A percentile compares a stretch with the other conserved stretches of the same genome.
Evolutionary conservation across 1,284 basidiomycete genomes (phyloP).

Genomic region (Porphyrellus sp.): DNA sequence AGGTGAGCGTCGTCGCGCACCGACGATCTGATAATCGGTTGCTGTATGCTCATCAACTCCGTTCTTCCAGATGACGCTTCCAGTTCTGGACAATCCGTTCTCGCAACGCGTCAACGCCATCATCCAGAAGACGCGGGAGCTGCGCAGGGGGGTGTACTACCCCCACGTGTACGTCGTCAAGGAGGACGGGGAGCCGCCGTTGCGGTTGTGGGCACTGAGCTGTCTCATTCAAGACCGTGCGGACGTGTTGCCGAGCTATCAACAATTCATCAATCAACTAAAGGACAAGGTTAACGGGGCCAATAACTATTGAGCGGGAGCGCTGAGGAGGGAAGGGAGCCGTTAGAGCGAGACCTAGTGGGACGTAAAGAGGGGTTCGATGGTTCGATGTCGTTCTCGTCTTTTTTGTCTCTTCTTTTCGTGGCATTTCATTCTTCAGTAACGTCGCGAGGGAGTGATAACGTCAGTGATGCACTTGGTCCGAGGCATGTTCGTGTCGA

Average conservation of each 20-base stretch:
- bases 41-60: conserved; percentile 5
- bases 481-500: too few relatives aligned
- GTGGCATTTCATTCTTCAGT: not conserved
- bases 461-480: too few relatives aligned
- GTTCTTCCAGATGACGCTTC: conserved; percentile 69
- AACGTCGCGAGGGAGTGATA: not conserved
- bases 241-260: conserved; percentile 92
- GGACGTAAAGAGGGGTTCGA: not conserved
- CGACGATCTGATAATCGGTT: not conserved
- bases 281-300: conserved; percentile 64
- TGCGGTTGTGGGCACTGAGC: conserved; percentile 93
- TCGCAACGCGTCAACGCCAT: conserved; percentile 91
- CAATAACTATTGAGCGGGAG: conserved; percentile 32
- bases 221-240: conserved; percentile 94
- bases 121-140: conserved; percentile 88
- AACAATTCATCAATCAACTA: conserved; percentile 82
- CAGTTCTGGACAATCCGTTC: conserved; percentile 88
- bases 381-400: not conserved
- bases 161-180: conserved; percentile 98
- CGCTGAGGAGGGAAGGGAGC: not conserved
- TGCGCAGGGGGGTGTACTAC: conserved; percentile 87
- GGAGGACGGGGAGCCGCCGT: conserved; percentile 93
- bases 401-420: not conserved
- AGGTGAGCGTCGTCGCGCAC: conserved; percentile 50
- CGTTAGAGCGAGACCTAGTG: not conserved